Evolutionary conservation across 768 basidiomycete genomes (phyloP).

Genomic region (Rhodotorula sphaerocarpa): DNA sequence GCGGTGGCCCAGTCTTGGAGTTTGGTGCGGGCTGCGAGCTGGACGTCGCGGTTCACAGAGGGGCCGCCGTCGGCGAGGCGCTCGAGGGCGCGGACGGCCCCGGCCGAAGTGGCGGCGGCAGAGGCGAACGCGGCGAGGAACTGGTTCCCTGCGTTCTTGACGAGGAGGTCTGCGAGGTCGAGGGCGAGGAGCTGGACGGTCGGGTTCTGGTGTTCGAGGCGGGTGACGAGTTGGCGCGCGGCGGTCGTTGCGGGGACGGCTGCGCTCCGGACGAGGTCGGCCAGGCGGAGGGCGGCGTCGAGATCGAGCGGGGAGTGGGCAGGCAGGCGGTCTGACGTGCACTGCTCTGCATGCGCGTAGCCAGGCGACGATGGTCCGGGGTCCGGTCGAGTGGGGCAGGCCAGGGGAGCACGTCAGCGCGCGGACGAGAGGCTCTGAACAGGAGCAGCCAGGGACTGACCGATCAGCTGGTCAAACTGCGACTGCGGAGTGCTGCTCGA

Average conservation of each 20-base stretch:
- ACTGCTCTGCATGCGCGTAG: conserved; percentile 58
- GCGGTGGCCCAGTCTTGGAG: conserved; percentile 87
- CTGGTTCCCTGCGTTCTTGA: conserved; percentile 94
- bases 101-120: conserved; percentile 6
- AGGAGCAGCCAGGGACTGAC: not conserved
- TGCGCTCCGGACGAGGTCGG: conserved; percentile 91
- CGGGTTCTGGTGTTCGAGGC: conserved; percentile 87
- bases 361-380: not conserved
- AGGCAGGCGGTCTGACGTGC: conserved; percentile 82
- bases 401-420: not conserved
- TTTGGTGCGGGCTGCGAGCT: conserved; percentile 56
- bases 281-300: conserved; percentile 77
- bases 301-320: conserved; percentile 81
- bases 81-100: conserved; percentile 13
- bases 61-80: conserved; percentile 11
- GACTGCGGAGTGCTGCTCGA: not conserved
- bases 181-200: conserved; percentile 47
- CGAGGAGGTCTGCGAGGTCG: conserved; percentile 77
- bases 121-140: conserved; percentile 69
- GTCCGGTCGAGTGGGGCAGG: not conserved
- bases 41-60: conserved; percentile 66
- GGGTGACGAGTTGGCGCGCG: conserved; percentile 75
- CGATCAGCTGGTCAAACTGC: conserved; percentile 23
- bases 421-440: not conserved
- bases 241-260: conserved; percentile 74